Evolutionary conservation across 2,329 filamentous ascomycete genomes (phyloP).

Genomic region (Trichoderma koningiopsis): DNA sequence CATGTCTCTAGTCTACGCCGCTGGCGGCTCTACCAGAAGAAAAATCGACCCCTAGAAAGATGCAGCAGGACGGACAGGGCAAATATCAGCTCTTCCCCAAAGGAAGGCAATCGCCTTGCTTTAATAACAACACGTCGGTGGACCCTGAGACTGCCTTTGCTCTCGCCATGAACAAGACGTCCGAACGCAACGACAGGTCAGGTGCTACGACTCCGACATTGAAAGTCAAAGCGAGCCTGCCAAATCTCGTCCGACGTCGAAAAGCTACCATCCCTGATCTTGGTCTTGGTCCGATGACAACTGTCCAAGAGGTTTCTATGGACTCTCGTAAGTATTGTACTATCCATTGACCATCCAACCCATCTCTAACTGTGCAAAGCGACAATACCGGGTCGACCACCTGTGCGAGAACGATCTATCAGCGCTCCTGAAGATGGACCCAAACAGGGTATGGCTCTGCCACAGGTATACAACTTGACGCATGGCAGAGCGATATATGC

Average conservation of each 20-base stretch:
- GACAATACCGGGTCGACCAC: conserved; percentile 66
- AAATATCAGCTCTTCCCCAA: conserved; percentile 65
- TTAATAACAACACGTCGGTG: conserved; percentile 47
- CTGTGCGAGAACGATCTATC: conserved; percentile 65
- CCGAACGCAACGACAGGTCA: conserved; percentile 46
- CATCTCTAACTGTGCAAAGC: conserved; percentile 44
- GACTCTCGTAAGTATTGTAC: conserved; percentile 63
- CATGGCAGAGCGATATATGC: conserved; percentile 30
- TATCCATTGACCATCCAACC: neutral
- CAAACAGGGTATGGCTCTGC: neutral
- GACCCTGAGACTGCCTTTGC: conserved; percentile 55
- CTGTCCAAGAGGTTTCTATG: conserved; percentile 67
- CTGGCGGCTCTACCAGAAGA: conserved; percentile 40
- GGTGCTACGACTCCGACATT: conserved; percentile 42
- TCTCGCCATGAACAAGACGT: conserved; percentile 45
- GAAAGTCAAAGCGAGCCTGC: conserved; percentile 59
- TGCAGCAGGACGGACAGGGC: conserved; percentile 54
- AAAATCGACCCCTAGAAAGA: conserved; percentile 59
- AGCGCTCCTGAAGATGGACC: conserved; percentile 52
- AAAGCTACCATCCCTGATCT: conserved; percentile 67
- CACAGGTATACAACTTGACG: neutral
- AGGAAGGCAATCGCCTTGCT: conserved; percentile 49
- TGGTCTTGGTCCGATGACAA: conserved; percentile 67
- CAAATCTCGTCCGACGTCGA: conserved; percentile 58
- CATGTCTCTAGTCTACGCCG: conserved; percentile 30